A percentile compares a stretch with the other conserved stretches of the same genome.
phyloP scores from a whole-genome alignment of 176 grass and related monocot species.

The Sorghum bicolor region Sorghum_bicolor_NCBIv3 NC_012870.2:74112001-74112500 shows the following conservation, averaged over 20 bases:
- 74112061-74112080: background rate
- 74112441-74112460: slow-evolving; percentile 69
- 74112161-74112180: background rate
- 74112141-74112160: slow-evolving; percentile 2
- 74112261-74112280: slow-evolving; percentile 2
- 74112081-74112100: background rate
- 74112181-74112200: background rate
- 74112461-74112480: slow-evolving; percentile 31
- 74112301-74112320: slow-evolving; percentile 28
- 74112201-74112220: background rate
- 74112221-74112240: background rate
- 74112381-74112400: slow-evolving; percentile 74
- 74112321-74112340: slow-evolving; percentile 57
- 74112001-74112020: slow-evolving; percentile 86
- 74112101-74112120: background rate
- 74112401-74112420: slow-evolving; percentile 90
- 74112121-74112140: background rate
- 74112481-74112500: background rate
- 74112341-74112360: slow-evolving; percentile 90
- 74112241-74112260: slow-evolving; percentile 27
- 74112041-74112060: background rate
- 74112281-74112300: slow-evolving; percentile 23
- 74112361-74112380: slow-evolving; percentile 68
- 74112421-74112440: slow-evolving; percentile 84
- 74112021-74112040: slow-evolving; percentile 22